Evolutionary conservation across 768 basidiomycete genomes (phyloP), one percentile per base, ranked within the genome.

Genomic region (Termitomyces sp.): DNA sequence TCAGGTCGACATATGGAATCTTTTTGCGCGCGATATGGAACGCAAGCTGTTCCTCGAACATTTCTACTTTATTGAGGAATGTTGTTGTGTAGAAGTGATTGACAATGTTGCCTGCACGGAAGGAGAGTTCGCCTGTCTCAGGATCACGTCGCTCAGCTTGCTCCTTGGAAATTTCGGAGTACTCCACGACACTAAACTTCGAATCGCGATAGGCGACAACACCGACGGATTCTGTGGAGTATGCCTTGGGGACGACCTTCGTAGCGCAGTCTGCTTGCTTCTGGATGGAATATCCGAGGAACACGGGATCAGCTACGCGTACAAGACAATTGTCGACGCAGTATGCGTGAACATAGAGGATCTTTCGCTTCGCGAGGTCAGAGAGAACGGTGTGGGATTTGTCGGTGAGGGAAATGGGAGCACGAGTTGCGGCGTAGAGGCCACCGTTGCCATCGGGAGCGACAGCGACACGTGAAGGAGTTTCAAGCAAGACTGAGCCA

Each of bases 301-400:
- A 99, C 68, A 95, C 85, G 14, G 97, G 97, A 71, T 99, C 97
- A 48, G 95, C 97, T 55, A 99, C 93, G 60, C 88, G 86, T 62
- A 98, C 97, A 58, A 99, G 89, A 73, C 97, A 98, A 79, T 99
- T 99, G 79, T 99, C 97, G 66, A 99, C 97, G 68, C 96, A 88
- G 77, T 97, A 98, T 2, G 87, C 91, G 73, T 99, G 96, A 49
- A 99, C 81, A 73, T 96, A 97, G 57, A 86, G 81, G 61, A 98
- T 76, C 42, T 85, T 83, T 63, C 93, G 92, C 42, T 76, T 69
- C 26, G 78, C 75, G 62, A 98, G 82, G 71, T 98, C 94, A 40
- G 88, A 80, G 42, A 99, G 86, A 48, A 98, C 94, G 22, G 89
- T 89, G 54, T 74, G 80, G 20, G 82, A 77, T 62, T 81, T 80